phyloP scores from a whole-genome alignment of 2,329 filamentous ascomycete species.

The Monilinia aucupariae region DNA sequence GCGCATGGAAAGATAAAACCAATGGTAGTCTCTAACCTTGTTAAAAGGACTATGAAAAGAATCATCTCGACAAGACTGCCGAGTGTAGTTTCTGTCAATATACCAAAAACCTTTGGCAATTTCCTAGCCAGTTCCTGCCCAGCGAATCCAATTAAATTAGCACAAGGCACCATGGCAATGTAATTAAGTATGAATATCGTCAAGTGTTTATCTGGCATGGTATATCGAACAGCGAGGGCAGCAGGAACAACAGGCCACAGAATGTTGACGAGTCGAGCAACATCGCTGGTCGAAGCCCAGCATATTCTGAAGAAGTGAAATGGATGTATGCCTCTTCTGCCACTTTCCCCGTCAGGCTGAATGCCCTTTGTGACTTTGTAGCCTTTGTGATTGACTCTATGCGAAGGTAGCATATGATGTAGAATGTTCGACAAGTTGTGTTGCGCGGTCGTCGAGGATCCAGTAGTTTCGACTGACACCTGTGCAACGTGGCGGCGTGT shows the following conservation, averaged over 20 bases:
- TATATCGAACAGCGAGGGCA: constrained; percentile 59
- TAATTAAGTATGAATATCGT: constrained; percentile 67
- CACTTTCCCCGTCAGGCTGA: constrained; percentile 58
- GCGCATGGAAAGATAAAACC: background rate
- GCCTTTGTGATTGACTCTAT: constrained; percentile 21
- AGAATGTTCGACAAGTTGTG: constrained; percentile 12
- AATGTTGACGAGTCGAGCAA: constrained; percentile 61
- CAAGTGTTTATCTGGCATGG: constrained; percentile 50
- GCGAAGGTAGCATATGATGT: constrained; percentile 12
- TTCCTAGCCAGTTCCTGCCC: constrained; percentile 69
- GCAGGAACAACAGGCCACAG: constrained; percentile 72
- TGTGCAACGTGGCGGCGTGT: constrained; percentile 4
- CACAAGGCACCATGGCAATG: constrained; percentile 71
- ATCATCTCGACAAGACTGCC: constrained; percentile 77
- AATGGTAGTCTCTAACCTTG: constrained; percentile 27
- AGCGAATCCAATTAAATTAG: constrained; percentile 70
- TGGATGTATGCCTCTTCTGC: constrained; percentile 60
- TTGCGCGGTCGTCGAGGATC: constrained; percentile 2
- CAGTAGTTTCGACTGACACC: constrained; percentile 14
- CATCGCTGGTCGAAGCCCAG: constrained; percentile 56
- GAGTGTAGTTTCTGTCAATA: constrained; percentile 57
- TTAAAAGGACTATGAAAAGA: constrained; percentile 71
- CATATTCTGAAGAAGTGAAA: constrained; percentile 58
- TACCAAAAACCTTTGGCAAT: constrained; percentile 65
- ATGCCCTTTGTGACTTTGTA: constrained; percentile 36